Percentiles rank a stretch among this genome's conserved stretches.
Evolutionary conservation across 83 land plant species (phyloP).

Genomic region (Picea abies): DNA sequence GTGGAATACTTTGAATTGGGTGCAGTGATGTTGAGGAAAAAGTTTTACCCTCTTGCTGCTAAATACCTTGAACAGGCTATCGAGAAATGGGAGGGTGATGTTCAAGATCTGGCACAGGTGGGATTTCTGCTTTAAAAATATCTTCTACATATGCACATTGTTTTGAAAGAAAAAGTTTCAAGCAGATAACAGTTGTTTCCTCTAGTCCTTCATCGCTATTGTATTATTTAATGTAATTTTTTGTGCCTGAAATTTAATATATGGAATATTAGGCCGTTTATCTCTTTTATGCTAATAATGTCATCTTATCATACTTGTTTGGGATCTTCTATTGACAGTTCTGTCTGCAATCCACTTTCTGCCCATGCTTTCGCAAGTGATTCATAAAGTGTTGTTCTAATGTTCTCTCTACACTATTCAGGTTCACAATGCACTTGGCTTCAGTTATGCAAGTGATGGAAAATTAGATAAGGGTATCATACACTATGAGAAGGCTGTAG

Average conservation of each 20-base stretch:
- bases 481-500: constrained; percentile 86
- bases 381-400: not conserved
- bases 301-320: not conserved
- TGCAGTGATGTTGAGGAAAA: constrained; percentile 97
- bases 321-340: not conserved
- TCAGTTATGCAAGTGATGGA: constrained; percentile 73
- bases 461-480: constrained; percentile 81
- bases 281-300: not conserved
- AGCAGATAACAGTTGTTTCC: not conserved
- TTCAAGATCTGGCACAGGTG: constrained; percentile 98
- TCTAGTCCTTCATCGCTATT: not conserved
- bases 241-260: not conserved
- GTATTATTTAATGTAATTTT: not conserved
- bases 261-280: not conserved
- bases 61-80: constrained; percentile 91
- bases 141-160: not conserved
- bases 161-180: constrained; percentile 9
- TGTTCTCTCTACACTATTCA: constrained; percentile 27
- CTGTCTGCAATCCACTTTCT: not conserved
- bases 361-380: not conserved
- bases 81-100: constrained; percentile 97
- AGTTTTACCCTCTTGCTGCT: constrained; percentile 81
- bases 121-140: not conserved
- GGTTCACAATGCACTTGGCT: constrained; percentile 97
- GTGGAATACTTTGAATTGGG: constrained; percentile 94